Percentiles rank a stretch among this genome's conserved stretches.
These are phyloP conservation scores for Hansenula anomala DNA, from an alignment of 1,139 yeast genomes.

Conservation along the genomic window DNA sequence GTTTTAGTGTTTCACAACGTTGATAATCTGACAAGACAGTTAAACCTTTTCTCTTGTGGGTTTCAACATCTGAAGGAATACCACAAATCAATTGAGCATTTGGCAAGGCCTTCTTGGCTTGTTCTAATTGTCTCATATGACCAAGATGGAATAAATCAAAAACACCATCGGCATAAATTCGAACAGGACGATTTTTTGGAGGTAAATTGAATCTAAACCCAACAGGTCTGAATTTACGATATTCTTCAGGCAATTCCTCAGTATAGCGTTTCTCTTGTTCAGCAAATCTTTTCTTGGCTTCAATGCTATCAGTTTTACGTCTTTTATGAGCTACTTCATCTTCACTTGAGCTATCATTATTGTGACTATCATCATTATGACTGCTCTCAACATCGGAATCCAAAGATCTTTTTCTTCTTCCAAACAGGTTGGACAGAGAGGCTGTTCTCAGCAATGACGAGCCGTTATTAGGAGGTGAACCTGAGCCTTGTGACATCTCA, in stretches of 20 bases:
- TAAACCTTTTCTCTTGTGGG: slow-evolving; percentile 88
- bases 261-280: slow-evolving; percentile 52
- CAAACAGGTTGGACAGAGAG: slow-evolving; percentile 19
- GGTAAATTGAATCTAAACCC: slow-evolving; percentile 77
- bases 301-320: slow-evolving; percentile 17
- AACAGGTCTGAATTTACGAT: slow-evolving; percentile 63
- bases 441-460: slow-evolving; percentile 17
- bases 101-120: slow-evolving; percentile 88
- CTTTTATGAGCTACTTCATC: slow-evolving; percentile 10
- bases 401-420: slow-evolving; percentile 15
- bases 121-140: slow-evolving; percentile 96
- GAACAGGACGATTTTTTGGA: slow-evolving; percentile 77
- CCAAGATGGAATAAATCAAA: slow-evolving; percentile 95
- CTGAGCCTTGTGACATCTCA: background rate
- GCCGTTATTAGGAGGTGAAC: background rate
- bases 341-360: slow-evolving; percentile 10
- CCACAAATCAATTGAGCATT: slow-evolving; percentile 87
- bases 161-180: slow-evolving; percentile 96
- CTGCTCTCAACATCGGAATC: slow-evolving; percentile 11
- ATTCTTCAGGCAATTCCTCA: slow-evolving; percentile 55
- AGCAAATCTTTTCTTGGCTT: slow-evolving; percentile 29
- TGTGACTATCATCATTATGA: slow-evolving; percentile 5
- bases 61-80: slow-evolving; percentile 82
- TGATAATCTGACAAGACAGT: slow-evolving; percentile 88
- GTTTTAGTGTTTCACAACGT: slow-evolving; percentile 81